Evolutionary conservation across 352 stramenopile species (phyloP), one percentile per base, ranked within the genome.

Genomic region (Pythium scleroteichum): DNA sequence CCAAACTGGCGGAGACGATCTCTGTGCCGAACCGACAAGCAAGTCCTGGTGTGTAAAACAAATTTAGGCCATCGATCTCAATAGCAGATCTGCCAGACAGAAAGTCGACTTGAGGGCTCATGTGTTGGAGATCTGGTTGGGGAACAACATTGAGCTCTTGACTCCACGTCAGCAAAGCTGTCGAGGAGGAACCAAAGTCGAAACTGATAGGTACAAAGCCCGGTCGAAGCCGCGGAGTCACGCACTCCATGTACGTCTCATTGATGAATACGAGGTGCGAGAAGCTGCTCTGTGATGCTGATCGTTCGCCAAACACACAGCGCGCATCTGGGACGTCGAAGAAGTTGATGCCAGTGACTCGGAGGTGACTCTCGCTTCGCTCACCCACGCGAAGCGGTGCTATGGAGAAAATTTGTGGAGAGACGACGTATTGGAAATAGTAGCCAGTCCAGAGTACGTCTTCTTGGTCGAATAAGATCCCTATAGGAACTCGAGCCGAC

Each of bases 321-420:
- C 33, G 29, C 2, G 56, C 56, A 10, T 26, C 20, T 12, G 51
- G 48, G 0, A 41, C n/a, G 20, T 66, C 57, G 6, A 66, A 49
- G 27, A 66, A 66, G 22, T 63, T 59, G 26, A 62, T 32, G 1
- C 57, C 57, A 12, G 20, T 32, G 0, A 71, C 23, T 6, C 38
- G 23, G 26, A 71, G 33, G 1, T 14, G 44, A 32, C 29, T 59
- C 0, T 46, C 56, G 23, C 64, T 46, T 4, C 44, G 16, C 46
- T 71, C 64, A 44, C 8, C 59, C n/a, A 63, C 45, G 14, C 42
- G 44, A 8, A 27, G 46, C 7, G 64, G 64, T 19, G 51, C 20
- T 0, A 71, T 12, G 2, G 64, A 47, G 23, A 59, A 2, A 35
- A 71, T 5, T 33, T 56, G 64, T 6, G 56, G 64, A 16, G 27